phyloP scores from a whole-genome alignment of 768 basidiomycete species.

The Podaxis sp. region DNA sequence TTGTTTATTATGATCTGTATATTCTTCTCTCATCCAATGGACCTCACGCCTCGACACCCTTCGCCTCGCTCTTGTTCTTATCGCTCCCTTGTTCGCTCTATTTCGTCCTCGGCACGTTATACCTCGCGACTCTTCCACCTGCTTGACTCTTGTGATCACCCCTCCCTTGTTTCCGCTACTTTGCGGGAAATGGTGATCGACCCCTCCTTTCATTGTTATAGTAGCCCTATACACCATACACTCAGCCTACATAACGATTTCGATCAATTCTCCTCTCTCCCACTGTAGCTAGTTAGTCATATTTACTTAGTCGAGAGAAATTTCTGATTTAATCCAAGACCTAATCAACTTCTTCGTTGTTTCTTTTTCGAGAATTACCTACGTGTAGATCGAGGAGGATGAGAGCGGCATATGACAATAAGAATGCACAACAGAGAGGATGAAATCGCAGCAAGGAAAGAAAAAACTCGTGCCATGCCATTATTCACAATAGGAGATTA shows the following conservation, averaged over 20 bases:
- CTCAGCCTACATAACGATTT: background rate
- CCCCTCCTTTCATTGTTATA: background rate
- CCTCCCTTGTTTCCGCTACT: constrained; percentile 6
- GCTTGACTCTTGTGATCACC: constrained; percentile 12
- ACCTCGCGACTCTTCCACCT: constrained; percentile 18
- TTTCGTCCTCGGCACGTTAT: constrained; percentile 11
- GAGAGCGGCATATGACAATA: too few species aligned
- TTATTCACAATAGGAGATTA: constrained; percentile 9
- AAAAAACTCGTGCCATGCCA: background rate
- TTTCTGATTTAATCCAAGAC: constrained; percentile 10
- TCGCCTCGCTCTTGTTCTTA: constrained; percentile 4
- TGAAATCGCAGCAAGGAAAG: background rate
- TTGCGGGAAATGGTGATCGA: background rate
- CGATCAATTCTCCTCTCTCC: constrained; percentile 1
- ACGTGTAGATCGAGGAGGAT: background rate
- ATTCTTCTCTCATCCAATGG: constrained; percentile 30
- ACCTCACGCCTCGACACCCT: background rate
- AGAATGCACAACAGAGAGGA: too few species aligned
- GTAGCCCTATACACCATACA: background rate
- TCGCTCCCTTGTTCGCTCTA: constrained; percentile 14
- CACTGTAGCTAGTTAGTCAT: constrained; percentile 13
- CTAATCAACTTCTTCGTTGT: background rate
- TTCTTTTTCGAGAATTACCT: background rate
- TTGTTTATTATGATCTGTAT: constrained; percentile 27
- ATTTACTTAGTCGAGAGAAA: constrained; percentile 11